Evolutionary conservation across 192 early-diverging fungal species (phyloP).

Genomic region (Pilaira anomala): DNA sequence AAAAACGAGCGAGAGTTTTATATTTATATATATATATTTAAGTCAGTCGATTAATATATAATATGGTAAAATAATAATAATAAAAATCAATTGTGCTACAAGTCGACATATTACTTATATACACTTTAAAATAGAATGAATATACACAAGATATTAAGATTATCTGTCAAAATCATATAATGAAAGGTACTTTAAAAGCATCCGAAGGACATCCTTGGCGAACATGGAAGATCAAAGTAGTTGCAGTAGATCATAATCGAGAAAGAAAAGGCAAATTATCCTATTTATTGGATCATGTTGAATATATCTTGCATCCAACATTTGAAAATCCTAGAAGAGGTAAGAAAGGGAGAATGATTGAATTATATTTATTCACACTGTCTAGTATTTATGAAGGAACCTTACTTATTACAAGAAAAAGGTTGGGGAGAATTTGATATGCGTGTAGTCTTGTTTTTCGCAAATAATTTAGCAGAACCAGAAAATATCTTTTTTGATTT

Average conservation of each 20-base stretch:
- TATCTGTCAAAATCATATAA: conserved; percentile 20
- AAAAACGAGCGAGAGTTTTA: no score
- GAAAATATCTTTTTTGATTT: conserved; percentile 47
- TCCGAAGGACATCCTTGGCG: conserved; percentile 39
- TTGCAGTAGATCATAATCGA: conserved; percentile 41
- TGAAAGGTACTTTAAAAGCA: neutral
- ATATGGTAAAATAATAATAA: neutral
- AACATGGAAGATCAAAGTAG: conserved; percentile 45
- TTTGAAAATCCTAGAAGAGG: conserved; percentile 45
- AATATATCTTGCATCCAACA: conserved; percentile 50
- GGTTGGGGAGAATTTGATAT: conserved; percentile 66
- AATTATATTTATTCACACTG: neutral
- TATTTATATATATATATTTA: no score
- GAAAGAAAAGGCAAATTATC: conserved; percentile 37
- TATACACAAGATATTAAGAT: conserved; percentile 23
- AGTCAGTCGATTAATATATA: neutral
- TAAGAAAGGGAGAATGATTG: conserved; percentile 8
- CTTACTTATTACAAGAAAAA: conserved; percentile 49
- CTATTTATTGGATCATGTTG: conserved; percentile 40
- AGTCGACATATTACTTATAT: neutral
- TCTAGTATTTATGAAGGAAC: conserved; percentile 46
- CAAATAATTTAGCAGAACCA: conserved; percentile 40
- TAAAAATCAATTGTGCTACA: neutral
- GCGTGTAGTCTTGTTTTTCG: conserved; percentile 48
- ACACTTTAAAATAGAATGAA: conserved; percentile 15